Evolutionary conservation across 1,284 basidiomycete genomes (phyloP), one percentile per base, ranked within the genome.

Genomic region (Abortiporus biennis): DNA sequence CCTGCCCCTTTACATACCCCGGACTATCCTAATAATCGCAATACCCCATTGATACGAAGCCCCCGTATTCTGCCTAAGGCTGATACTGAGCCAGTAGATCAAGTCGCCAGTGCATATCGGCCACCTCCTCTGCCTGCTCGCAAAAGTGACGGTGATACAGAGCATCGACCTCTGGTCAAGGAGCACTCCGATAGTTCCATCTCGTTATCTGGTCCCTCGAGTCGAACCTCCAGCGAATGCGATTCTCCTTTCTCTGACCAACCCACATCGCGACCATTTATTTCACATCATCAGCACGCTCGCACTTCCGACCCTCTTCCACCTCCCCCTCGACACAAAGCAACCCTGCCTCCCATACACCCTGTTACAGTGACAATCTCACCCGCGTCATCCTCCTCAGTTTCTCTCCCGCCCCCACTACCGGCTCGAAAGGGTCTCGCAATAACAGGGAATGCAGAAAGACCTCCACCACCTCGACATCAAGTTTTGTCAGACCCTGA

Each of bases 281-380:
- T 25, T 4, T 22, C 36, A 24, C 36, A 15, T 24, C 15, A 16
- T n/a, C 20, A 24, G 15, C 13, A 24, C 34, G 13, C 43, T 22
- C 6, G 31, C 22, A 30, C 44, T 27, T 33, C 25, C 24, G 12
- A 29, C 23, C 47, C 44, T 19, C 61, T 56, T 12, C 54, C 52
- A 11, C 59, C 57, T 3, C 59, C 58, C 6, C 60, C 60, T 8
- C 56, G 57, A n/a, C 52, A 53, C 37, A 52, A 53, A 27, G 38
- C 37, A 4, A 46, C 51, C 4, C 24, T 51, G 1, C 40, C 36
- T 29, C 15, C 29, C 1, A 21, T 27, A n/a, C 46, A 35, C 13
- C 23, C 44, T 37, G 15, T 34, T 34, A n/a, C n/a, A n/a, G n/a
- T n/a, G n/a, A 35, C 36, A 16, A 17, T 42, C 9, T 48, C 49